Evolutionary conservation across 169 alveolate species (phyloP), one percentile per base, ranked within the genome.

Genomic region (Perkinsus chesapeaki): DNA sequence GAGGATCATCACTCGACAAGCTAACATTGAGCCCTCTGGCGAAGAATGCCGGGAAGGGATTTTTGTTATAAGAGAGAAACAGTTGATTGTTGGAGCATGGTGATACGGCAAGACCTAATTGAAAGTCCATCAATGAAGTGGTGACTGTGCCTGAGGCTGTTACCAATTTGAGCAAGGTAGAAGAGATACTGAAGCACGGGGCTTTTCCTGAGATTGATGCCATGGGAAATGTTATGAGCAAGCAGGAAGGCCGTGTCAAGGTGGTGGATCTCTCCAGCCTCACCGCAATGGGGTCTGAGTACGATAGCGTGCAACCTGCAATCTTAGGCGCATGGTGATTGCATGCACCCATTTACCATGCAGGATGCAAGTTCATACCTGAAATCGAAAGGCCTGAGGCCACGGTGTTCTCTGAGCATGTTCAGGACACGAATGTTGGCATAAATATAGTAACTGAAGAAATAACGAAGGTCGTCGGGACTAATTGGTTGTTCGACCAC

Each of bases 271-370:
- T 96, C 96, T 9, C 99, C 99, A 36, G 98, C 98, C 93, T 98
- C 99, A 38, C 99, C 99, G 94, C 99, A 97, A 96, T 98, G 99
- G 39, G 99, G 99, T 92, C 99, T 96, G 94, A 93, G 95, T 39
- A 93, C 39, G 73, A 19, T 43, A 91, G 48, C 48, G 73, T 31
- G 36, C 92, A 82, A 38, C 39, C 0, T 82, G 92, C 37, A n/a
- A 38, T 43, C 39, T n/a, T 19, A 10, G 92, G 39, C 48, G 39
- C 39, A 82, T 23, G 39, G 92, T 91, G 38, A 37, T 1, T 16
- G 82, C 31, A 34, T 60, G 0, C 82, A 60, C 31, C 82, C 3
- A 23, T 60, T 0, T 1, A 60, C n/a, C n/a, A n/a, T n/a, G n/a
- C n/a, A n/a, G n/a, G n/a, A n/a, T n/a, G n/a, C n/a, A n/a, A n/a